Evolutionary conservation across 257 asterid genomes (phyloP).

Genomic region (Solanum bulbocastanum): DNA sequence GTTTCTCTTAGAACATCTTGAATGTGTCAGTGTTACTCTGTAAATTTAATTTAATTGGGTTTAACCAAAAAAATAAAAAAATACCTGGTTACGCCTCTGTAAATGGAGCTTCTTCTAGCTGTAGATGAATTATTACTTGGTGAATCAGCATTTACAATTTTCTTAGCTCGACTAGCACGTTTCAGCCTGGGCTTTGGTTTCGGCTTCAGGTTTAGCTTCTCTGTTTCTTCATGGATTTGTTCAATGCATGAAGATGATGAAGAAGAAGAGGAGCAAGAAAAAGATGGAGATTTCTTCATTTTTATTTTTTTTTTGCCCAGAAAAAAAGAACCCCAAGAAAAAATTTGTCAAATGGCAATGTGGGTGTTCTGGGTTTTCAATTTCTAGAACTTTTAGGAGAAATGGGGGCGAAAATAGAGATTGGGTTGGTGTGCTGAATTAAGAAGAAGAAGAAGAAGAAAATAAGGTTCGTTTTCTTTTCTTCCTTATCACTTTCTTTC

Average conservation of each 20-base stretch:
- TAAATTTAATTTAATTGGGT: neutral
- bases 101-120: constrained; percentile 68
- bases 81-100: constrained; percentile 93
- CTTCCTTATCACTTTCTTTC: neutral
- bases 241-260: constrained; percentile 62
- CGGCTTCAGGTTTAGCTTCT: neutral
- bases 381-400: neutral
- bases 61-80: neutral
- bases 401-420: neutral
- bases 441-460: constrained; percentile 9
- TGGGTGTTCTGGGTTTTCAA: neutral
- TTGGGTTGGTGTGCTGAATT: constrained; percentile 45
- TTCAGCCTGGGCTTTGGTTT: constrained; percentile 2
- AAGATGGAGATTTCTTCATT: constrained; percentile 31
- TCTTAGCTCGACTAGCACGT: constrained; percentile 16
- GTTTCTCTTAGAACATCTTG: neutral
- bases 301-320: neutral
- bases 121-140: constrained; percentile 23
- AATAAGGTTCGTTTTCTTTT: neutral
- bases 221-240: constrained; percentile 4
- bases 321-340: neutral
- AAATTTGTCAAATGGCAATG: neutral
- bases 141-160: constrained; percentile 4
- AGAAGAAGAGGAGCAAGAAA: constrained; percentile 42
- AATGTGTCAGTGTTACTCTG: neutral